Base-by-base conservation (phyloP, 164 flowering plant genomes). In the Chimonanthus salicifolius region DNA sequence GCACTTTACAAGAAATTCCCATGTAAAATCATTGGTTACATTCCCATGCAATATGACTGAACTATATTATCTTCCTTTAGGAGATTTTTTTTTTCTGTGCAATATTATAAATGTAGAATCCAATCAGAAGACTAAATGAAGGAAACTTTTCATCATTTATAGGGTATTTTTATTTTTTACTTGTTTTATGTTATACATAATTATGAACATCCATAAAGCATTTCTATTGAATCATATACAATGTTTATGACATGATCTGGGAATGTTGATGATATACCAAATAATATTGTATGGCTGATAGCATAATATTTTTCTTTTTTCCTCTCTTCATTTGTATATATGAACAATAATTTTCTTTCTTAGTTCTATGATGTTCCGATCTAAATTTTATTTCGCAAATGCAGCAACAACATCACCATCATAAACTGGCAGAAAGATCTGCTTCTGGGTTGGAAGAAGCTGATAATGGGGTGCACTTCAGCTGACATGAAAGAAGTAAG, bases 391-490 rank as follows among this genome's bases (percentile, higher is more conserved):
- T 1, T 49, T 3, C 8, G 45, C 15, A 69, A 63, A 15, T 44
- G 67, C 87, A 87, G 72, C 92, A 87, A 69, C 88, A 85, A 65
- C 92, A 89, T 13, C 93, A 91, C 13, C 94, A 91, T 79, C 89
- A 86, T 78, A 88, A 88, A 76, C 49, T 87, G 44, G 94, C 83
- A 70, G 87, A 86, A 74, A 88, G 90, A 81, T 83, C 92, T 75
- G 86, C 86, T 64, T 85, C 94, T 65, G 89, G 91, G 18, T 80
- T 91, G 87, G 97, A 91, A 76, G 97, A 91, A 91, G 72, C 79
- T 91, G 78, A 85, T 89, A 71, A 92, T 91, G 92, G 89, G 94
- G 8, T 94, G 98, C 94, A 87, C 97, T 75, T 86, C 98, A 70
- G 54, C 85, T 72, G 85, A 90, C 82, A 81, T 84, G 67, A 92